Conservation (phyloP, 345 rosid species). For the Erucastrum elatum region DNA sequence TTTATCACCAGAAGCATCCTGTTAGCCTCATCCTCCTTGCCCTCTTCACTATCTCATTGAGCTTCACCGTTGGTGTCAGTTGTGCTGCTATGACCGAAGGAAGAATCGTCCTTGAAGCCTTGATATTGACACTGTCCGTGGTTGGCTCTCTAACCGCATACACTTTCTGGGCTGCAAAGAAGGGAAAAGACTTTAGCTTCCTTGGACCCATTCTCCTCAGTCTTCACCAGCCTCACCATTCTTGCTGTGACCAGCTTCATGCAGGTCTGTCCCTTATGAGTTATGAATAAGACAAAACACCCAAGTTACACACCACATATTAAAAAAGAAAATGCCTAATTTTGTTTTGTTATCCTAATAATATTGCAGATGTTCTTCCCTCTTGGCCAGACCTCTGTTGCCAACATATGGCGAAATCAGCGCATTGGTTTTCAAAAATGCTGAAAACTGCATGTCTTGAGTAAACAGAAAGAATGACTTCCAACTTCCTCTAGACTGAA, state of each 20-base stretch:
- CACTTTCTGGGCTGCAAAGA: constrained; percentile 98
- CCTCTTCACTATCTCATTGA: constrained; percentile 79
- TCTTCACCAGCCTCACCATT: constrained; percentile 74
- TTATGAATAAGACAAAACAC: not conserved
- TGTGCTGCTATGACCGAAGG: constrained; percentile 84
- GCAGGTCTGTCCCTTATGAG: constrained; percentile 55
- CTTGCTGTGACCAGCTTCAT: constrained; percentile 76
- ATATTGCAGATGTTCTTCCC: constrained; percentile 76
- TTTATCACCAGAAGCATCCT: constrained; percentile 94
- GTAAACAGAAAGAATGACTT: too few species aligned
- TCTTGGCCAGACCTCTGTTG: constrained; percentile 73
- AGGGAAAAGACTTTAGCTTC: constrained; percentile 89
- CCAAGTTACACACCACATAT: not conserved
- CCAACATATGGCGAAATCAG: constrained; percentile 74
- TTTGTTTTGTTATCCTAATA: not conserved
- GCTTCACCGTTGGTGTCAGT: constrained; percentile 82
- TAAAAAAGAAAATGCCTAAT: not conserved
- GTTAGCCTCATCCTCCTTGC: constrained; percentile 79
- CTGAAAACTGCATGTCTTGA: too few species aligned
- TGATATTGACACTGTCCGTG: constrained; percentile 81
- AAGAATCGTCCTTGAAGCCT: constrained; percentile 88
- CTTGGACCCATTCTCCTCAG: constrained; percentile 67
- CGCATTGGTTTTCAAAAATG: constrained; percentile 43
- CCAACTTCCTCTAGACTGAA: too few species aligned
- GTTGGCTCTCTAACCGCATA: constrained; percentile 80